Base-by-base conservation (phyloP, 345 rosid genomes). In the Combretum micranthum region DNA sequence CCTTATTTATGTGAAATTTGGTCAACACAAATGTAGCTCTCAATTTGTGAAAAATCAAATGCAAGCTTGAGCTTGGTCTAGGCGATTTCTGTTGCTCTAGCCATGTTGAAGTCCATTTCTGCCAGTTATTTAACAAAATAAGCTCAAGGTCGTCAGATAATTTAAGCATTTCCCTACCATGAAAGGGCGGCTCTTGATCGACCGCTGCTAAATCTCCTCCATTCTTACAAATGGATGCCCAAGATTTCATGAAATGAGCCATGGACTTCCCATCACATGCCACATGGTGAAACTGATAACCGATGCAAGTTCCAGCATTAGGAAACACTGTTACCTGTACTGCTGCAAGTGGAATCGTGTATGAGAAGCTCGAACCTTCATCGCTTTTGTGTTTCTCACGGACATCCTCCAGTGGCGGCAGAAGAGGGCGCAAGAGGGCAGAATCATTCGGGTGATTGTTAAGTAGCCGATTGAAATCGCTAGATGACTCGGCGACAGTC, bases 401-500 rank as follows among this genome's bases (percentile, higher is more conserved):
- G 1, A 22, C 52, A 12, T 18, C 19, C 53, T 9, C 12, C 18
- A 69, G 20, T 2, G 23, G 12, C 1, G 77, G 74, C 10, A 69
- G 68, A 19, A 57, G 50, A 26, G 64, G 58, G 18, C 50, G 64
- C 20, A 65, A 37, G 9, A 42, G 46, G 21, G 13, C 50, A 26
- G 43, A 53, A 45, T 62, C 68, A 12, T 50, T n/a, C 1, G 68
- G 58, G 19, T 50, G 62, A 26, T 69, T 59, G 18, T 39, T 47
- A 7, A 52, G 16, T 12, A 64, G 45, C 2, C 57, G 39, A 44
- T 52, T 15, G 52, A 72, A 64, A 52, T 72, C 77, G 9, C n/a
- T n/a, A 14, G 22, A 11, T 16, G 77, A 64, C 47, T 69, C 70
- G 15, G 59, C 68, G 13, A 73, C 55, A 2, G 62, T 50, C 18